Evolutionary conservation across 352 stramenopile genomes (phyloP).

Genomic region (Pythium oligandrum): DNA sequence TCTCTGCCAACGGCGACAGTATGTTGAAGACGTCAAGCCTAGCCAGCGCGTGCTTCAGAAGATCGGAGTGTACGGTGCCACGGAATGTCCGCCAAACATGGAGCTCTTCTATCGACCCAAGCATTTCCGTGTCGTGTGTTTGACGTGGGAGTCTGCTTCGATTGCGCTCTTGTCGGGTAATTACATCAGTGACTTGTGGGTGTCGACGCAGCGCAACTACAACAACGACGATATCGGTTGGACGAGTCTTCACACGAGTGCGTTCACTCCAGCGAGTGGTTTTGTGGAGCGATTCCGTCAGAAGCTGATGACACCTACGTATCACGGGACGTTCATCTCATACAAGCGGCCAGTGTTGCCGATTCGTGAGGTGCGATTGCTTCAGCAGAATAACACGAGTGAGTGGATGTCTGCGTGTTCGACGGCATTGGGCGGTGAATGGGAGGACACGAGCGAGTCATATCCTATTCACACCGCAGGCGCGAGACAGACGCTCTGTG

Average conservation of each 20-base stretch:
- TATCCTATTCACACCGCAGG: no score
- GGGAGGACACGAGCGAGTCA: no score
- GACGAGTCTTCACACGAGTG: constrained; percentile 31
- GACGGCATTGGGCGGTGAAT: no score
- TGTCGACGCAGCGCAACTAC: constrained; percentile 36
- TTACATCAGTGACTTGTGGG: constrained; percentile 37
- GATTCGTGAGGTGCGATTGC: no score
- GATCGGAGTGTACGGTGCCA: constrained; percentile 7
- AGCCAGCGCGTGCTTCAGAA: constrained; percentile 5
- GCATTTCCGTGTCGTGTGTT: constrained; percentile 24
- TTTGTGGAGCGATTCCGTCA: no score
- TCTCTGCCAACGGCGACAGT: constrained; percentile 11
- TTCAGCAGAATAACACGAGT: no score
- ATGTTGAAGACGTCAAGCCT: constrained; percentile 2
- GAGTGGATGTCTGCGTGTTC: no score
- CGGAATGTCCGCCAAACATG: constrained; percentile 1
- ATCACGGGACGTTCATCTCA: no score
- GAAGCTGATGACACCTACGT: no score
- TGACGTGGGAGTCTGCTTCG: constrained; percentile 5
- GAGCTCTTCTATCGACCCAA: constrained; percentile 8
- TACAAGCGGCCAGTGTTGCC: no score
- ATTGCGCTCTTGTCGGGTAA: constrained; percentile 11
- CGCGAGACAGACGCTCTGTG: no score
- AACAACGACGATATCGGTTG: constrained; percentile 37
- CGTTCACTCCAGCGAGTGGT: no score